Percentiles rank a stretch among this genome's conserved stretches.
Conservation (phyloP, 2,329 filamentous ascomycete species). For the Neonectria ditissima region DNA sequence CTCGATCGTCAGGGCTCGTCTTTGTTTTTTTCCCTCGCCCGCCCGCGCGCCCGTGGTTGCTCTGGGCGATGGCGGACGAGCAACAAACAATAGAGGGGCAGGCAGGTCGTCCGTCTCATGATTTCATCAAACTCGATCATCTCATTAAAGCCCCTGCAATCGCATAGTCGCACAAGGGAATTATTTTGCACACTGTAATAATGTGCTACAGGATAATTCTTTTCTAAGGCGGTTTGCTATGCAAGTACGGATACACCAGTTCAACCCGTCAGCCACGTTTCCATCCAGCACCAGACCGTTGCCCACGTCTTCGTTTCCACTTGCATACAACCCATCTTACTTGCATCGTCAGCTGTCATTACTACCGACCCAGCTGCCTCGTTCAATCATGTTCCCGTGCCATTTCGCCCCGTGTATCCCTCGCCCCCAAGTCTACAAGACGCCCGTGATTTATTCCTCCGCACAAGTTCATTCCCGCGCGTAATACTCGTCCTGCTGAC, state of each 20-base stretch:
- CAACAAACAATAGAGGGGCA: slow-evolving; percentile 21
- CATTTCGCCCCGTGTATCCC: not conserved
- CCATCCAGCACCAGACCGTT: not conserved
- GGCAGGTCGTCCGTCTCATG: not conserved
- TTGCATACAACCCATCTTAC: not conserved
- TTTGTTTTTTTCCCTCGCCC: slow-evolving; percentile 10
- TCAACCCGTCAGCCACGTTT: slow-evolving; percentile 1
- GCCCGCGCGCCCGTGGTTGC: slow-evolving; percentile 22
- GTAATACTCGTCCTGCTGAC: slow-evolving; percentile 66
- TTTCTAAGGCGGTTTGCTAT: not conserved
- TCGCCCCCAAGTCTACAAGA: slow-evolving; percentile 24
- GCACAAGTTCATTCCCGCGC: slow-evolving; percentile 36
- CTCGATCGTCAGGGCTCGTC: slow-evolving; percentile 19
- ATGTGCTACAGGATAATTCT: not conserved
- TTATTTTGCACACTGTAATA: not conserved
- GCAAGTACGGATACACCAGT: not conserved
- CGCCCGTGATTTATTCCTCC: slow-evolving; percentile 11
- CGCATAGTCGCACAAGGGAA: not conserved
- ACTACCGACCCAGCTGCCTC: not conserved
- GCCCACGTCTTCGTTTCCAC: not conserved
- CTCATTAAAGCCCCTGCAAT: slow-evolving; percentile 5
- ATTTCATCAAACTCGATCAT: slow-evolving; percentile 5
- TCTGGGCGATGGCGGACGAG: slow-evolving; percentile 18
- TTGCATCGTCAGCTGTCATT: not conserved
- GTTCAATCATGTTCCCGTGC: not conserved